A percentile compares a stretch with the other conserved stretches of the same genome.
phyloP scores from a whole-genome alignment of 2,329 filamentous ascomycete species.

The Colletotrichum sp. region DNA sequence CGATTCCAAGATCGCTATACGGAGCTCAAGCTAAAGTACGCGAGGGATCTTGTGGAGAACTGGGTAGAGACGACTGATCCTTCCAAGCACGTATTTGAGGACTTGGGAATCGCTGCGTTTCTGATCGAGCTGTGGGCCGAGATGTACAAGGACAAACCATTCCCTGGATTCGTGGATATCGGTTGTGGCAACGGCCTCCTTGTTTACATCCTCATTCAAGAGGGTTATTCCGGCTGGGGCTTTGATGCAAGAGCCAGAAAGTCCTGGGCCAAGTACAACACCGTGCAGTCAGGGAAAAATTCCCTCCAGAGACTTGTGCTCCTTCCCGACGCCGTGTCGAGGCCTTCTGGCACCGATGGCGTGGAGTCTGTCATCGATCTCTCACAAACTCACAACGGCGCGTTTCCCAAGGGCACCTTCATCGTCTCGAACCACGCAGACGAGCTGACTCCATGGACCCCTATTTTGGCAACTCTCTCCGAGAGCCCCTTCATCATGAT shows the following conservation, averaged over 20 bases:
- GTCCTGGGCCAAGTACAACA: slow-evolving; percentile 79
- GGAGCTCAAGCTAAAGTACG: slow-evolving; percentile 80
- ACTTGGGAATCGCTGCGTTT: slow-evolving; percentile 89
- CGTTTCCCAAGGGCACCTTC: slow-evolving; percentile 79
- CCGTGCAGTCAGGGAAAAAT: slow-evolving; percentile 1
- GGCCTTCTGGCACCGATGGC: background rate
- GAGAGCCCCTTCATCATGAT: slow-evolving; percentile 87
- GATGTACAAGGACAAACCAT: slow-evolving; percentile 70
- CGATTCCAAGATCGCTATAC: slow-evolving; percentile 84
- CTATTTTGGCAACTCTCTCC: slow-evolving; percentile 79
- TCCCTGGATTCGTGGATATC: slow-evolving; percentile 94
- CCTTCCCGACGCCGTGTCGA: slow-evolving; percentile 47
- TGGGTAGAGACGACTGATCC: slow-evolving; percentile 93
- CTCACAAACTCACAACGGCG: slow-evolving; percentile 57
- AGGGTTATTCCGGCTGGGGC: slow-evolving; percentile 87
- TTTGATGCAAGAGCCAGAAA: slow-evolving; percentile 89
- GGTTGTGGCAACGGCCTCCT: slow-evolving; percentile 95
- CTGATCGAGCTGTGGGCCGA: slow-evolving; percentile 88
- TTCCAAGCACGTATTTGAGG: slow-evolving; percentile 93
- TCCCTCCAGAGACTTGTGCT: slow-evolving; percentile 53
- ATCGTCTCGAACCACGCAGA: slow-evolving; percentile 98
- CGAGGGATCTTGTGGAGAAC: slow-evolving; percentile 67
- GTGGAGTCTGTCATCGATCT: slow-evolving; percentile 18
- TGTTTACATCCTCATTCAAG: slow-evolving; percentile 78
- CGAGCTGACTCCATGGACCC: slow-evolving; percentile 95